Evolutionary conservation across 23 red algal genomes (phyloP).

Genomic region (Gracilaria domingensis): DNA sequence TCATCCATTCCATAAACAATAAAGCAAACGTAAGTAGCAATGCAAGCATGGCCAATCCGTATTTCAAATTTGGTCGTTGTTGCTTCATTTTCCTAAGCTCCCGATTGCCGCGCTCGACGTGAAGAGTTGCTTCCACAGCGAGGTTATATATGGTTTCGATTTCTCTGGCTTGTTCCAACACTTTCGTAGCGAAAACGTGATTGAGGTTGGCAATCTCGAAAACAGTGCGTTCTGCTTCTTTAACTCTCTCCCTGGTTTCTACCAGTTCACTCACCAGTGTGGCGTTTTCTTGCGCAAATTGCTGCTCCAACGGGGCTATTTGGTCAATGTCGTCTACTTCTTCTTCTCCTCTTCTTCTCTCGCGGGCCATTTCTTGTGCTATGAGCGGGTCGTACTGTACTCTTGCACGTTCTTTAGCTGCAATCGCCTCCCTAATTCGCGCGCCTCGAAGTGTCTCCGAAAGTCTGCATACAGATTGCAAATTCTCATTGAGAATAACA

Average conservation of each 20-base stretch:
- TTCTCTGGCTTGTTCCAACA: constrained; percentile 78
- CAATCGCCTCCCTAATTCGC: constrained; percentile 46
- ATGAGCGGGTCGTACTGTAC: constrained; percentile 42
- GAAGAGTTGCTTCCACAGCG: constrained; percentile 50
- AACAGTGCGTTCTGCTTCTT: constrained; percentile 66
- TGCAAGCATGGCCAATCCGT: constrained; percentile 31
- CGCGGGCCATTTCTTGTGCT: constrained; percentile 44
- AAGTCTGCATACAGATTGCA: constrained; percentile 22
- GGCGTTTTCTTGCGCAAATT: constrained; percentile 64
- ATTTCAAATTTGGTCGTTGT: constrained; percentile 44
- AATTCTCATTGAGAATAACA: constrained; percentile 59
- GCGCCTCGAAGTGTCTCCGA: constrained; percentile 49
- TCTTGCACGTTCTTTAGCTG: constrained; percentile 8
- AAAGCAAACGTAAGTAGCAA: constrained; percentile 42
- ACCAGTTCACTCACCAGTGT: constrained; percentile 66
- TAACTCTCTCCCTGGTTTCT: constrained; percentile 66
- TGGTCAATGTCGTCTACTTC: constrained; percentile 12
- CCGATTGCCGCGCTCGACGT: constrained; percentile 67
- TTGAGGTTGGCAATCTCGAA: constrained; percentile 76
- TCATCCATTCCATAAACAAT: constrained; percentile 64
- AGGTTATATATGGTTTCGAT: constrained; percentile 80
- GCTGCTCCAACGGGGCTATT: constrained; percentile 29
- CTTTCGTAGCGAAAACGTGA: constrained; percentile 71
- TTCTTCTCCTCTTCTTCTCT: constrained; percentile 15
- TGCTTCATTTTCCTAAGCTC: constrained; percentile 69